Evolutionary conservation across 352 stramenopile species (phyloP).

Genomic region (Pythium myriotylum): DNA sequence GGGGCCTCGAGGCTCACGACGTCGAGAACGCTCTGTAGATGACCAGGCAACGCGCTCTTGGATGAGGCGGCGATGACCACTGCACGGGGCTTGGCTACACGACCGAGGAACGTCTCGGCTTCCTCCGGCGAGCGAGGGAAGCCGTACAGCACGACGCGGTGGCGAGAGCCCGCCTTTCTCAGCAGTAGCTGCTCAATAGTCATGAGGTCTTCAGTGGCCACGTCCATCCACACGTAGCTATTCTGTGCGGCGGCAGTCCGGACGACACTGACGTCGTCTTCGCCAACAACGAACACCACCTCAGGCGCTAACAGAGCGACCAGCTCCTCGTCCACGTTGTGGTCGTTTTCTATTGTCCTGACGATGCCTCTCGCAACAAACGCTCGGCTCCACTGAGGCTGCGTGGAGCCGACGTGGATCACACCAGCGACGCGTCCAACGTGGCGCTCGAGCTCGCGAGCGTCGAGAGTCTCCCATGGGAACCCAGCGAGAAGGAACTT

Average conservation of each 20-base stretch:
- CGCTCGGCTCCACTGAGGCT: background rate
- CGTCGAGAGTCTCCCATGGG: conserved; percentile 33
- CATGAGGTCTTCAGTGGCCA: background rate
- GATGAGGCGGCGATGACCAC: conserved; percentile 6
- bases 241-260: background rate
- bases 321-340: background rate
- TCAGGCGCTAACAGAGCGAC: conserved; percentile 5
- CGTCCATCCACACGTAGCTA: conserved; percentile 18
- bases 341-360: background rate
- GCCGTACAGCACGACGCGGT: conserved; percentile 16
- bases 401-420: conserved; percentile 12
- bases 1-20: conserved; percentile 5
- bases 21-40: background rate
- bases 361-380: conserved; percentile 21
- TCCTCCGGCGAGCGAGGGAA: conserved; percentile 17
- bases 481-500: conserved; percentile 55
- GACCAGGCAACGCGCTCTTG: background rate
- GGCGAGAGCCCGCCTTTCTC: background rate
- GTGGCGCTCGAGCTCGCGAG: conserved; percentile 32
- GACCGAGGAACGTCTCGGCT: conserved; percentile 5
- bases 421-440: conserved; percentile 28
- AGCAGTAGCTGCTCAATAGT: conserved; percentile 10
- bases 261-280: background rate
- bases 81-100: conserved; percentile 2
- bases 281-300: conserved; percentile 16